Conservation (phyloP, 441 rosid species). For the Populus hybrid region DNA sequence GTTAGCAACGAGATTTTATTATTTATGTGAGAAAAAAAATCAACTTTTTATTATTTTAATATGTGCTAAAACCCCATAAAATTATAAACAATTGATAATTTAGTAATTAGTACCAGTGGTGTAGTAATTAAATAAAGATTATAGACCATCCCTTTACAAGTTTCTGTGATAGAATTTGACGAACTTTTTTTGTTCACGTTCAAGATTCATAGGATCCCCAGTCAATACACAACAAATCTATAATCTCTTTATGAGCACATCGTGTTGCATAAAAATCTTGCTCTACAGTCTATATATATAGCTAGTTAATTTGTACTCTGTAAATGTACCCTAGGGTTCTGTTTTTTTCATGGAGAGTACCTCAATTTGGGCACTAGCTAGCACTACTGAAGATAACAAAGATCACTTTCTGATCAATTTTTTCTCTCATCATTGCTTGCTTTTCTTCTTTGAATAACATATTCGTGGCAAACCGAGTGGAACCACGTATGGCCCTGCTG, state of each 20-base stretch:
- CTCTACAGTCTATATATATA: not conserved
- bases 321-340: not conserved
- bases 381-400: slow-evolving; percentile 19
- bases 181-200: not conserved
- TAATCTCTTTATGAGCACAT: not conserved
- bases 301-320: not conserved
- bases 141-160: not conserved
- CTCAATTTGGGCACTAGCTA: slow-evolving; percentile 8
- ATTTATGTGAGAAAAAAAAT: not conserved
- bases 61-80: not conserved
- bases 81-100: not conserved
- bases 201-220: not conserved
- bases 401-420: slow-evolving; percentile 10
- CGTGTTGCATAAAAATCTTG: not conserved
- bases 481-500: slow-evolving; percentile 10
- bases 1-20: too few relatives aligned
- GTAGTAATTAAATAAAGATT: not conserved
- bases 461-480: slow-evolving; percentile 22
- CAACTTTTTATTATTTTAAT: too few relatives aligned
- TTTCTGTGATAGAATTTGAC: not conserved
- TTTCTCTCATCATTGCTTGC: slow-evolving; percentile 2
- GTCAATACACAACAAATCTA: not conserved
- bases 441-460: slow-evolving; percentile 8
- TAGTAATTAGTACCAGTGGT: not conserved
- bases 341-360: not conserved